Evolutionary conservation across 108 stramenopile species (phyloP).

Genomic region (Pseudonitzschia multistriata): DNA sequence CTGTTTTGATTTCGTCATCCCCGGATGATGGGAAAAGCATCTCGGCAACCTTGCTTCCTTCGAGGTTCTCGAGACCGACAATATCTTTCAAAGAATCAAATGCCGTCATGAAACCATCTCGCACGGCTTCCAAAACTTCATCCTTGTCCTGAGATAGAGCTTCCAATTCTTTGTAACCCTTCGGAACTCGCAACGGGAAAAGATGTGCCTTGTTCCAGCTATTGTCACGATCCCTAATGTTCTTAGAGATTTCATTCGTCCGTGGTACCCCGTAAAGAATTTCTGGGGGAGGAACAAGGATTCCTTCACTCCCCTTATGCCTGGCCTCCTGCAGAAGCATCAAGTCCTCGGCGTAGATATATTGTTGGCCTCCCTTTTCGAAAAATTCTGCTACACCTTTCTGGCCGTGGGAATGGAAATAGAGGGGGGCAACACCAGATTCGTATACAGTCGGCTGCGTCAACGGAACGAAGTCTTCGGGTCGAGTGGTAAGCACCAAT

Average conservation of each 20-base stretch:
- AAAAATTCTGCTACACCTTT: constrained; percentile 67
- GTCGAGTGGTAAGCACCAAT: constrained; percentile 58
- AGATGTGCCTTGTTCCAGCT: constrained; percentile 69
- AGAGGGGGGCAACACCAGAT: constrained; percentile 63
- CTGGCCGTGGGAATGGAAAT: constrained; percentile 64
- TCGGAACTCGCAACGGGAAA: constrained; percentile 61
- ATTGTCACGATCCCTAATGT: neutral
- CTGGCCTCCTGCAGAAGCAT: constrained; percentile 65
- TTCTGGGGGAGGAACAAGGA: constrained; percentile 62
- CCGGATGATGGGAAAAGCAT: constrained; percentile 26
- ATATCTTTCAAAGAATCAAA: constrained; percentile 65
- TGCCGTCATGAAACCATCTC: constrained; percentile 69
- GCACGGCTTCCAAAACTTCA: constrained; percentile 65
- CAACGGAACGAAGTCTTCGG: constrained; percentile 52
- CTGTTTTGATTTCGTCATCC: neutral
- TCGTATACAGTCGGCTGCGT: constrained; percentile 75
- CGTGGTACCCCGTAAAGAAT: constrained; percentile 56
- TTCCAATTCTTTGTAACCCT: constrained; percentile 52
- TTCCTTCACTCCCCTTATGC: neutral
- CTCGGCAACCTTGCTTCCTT: constrained; percentile 27
- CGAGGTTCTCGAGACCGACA: constrained; percentile 31
- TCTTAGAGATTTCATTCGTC: neutral
- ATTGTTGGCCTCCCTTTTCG: constrained; percentile 78
- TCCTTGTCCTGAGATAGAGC: constrained; percentile 61
- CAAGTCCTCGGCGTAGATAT: constrained; percentile 76